Evolutionary conservation across 2,329 filamentous ascomycete genomes (phyloP), one percentile per base, ranked within the genome.

Genomic region (Diaporthe batatas): DNA sequence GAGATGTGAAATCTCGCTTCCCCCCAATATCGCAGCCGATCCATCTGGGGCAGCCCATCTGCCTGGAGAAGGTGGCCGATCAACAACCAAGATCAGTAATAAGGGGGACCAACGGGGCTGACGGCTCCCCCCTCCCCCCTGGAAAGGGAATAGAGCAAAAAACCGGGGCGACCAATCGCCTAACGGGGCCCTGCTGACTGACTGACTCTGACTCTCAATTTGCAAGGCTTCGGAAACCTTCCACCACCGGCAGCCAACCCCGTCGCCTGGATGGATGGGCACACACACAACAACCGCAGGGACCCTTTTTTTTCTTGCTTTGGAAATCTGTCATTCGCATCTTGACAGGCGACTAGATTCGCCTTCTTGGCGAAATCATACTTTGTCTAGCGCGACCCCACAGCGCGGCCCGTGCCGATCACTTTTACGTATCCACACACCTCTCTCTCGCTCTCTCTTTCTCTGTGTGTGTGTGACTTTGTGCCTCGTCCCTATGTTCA

Each of bases 1-100:
- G 62, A 67, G 62, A 67, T 67, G 51, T 67, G 47, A n/a, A 47
- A 67, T 67, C 62, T 67, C 62, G 62, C 62, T 67, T 39, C 62
- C 62, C 44, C 44, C 62, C 32, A 14, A 42, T 42, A 18, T 42
- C 14, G 6, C 12, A 39, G 59, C 21, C 62, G 62, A 67, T 67
- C 62, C 62, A 39, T 67, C 62, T 67, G 62, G 62, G 62, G 32
- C 59, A 49, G 6, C 44, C n/a, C 32, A 39, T 51, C 62, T 6
- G 18, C 16, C 39, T 65, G 62, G 62, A 65, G 62, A 65, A 51
- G 44, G 59, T 34, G 42, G 44, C 59, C 36, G 44, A 65, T 65
- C 62, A 39, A 39, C 36, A 39, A 39, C 36, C 36, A 39, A 39
- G 11, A 39, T 44, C 47, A 36, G 47, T 25, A 51, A 47, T n/a